Evolutionary conservation across 805 yeast species (phyloP), one percentile per base, ranked within the genome.

Genomic region (Yamadazyma akitaensis): DNA sequence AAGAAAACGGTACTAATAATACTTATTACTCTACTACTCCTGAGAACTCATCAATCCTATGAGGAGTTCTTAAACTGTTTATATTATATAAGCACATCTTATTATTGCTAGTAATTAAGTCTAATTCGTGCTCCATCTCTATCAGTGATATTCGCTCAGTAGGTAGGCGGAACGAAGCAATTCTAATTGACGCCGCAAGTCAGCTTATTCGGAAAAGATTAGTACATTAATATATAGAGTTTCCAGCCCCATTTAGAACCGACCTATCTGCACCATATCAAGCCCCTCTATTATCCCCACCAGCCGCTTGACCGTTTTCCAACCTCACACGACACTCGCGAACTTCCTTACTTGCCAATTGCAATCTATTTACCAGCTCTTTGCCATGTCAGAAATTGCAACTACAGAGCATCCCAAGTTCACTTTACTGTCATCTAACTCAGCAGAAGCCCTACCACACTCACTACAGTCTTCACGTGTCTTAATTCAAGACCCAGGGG

Each of bases 281-380:
- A 26, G 32, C 12, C 32, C n/a, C 32, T 28, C 32, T 28, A 28
- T 28, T 11, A 13, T 38, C 25, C 16, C 41, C 21, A 16, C n/a
- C 28, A n/a, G 25, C 37, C 37, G 37, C 19, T 33, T 33, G 19
- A 33, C 33, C 6, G 41, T 18, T 13, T 16, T 10, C n/a, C 21
- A 28, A 28, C 32, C 32, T 28, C 44, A 37, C 46, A 43, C 46
- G 46, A 43, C 44, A n/a, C 37, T 21, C 46, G 46, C 35, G 32
- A 42, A 35, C 34, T 39, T 42, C 40, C 39, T 21, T 35, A 17
- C 17, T 19, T 17, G 28, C 42, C 19, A 19, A 16, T 31, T 26
- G 18, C 42, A 28, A 13, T 28, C 32, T 28, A 28, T 28, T 28
- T 13, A 28, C 25, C 30, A 18, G 36, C 13, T 5, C 28, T 26